Percentiles rank a stretch among this genome's conserved stretches.
Evolutionary conservation across 2,329 filamentous ascomycete genomes (phyloP).

Genomic region (Paraphaeosphaeria sporulosa): DNA sequence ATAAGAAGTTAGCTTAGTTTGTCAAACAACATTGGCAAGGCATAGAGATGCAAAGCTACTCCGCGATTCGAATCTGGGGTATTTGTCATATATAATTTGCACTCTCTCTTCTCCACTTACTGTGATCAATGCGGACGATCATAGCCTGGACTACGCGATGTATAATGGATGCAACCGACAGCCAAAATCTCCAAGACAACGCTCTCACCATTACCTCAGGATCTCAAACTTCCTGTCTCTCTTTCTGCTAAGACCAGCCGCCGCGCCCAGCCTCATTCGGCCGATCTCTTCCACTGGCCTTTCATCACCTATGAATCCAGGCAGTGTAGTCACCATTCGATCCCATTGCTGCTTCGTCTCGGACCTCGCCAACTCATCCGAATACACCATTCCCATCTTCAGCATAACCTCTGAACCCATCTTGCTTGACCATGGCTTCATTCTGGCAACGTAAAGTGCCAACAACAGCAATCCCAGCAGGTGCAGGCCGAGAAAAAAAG

Average conservation of each 20-base stretch:
- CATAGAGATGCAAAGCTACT: no score
- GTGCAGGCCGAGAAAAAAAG: conserved; percentile 17
- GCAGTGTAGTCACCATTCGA: neutral
- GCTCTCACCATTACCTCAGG: conserved; percentile 2
- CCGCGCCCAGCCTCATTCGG: conserved; percentile 16
- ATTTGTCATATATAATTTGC: no score
- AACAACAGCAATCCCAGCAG: conserved; percentile 17
- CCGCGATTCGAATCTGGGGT: no score
- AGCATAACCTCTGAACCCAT: conserved; percentile 20
- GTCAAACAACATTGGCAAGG: no score
- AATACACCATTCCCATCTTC: conserved; percentile 16
- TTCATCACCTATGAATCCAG: conserved; percentile 22
- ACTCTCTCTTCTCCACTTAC: no score
- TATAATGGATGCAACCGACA: neutral
- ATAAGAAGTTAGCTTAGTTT: no score
- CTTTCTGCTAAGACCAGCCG: neutral
- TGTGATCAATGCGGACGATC: neutral
- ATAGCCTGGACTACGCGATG: neutral
- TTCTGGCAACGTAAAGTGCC: conserved; percentile 4
- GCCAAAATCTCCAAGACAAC: neutral
- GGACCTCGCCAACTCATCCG: conserved; percentile 7
- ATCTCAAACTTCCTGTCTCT: conserved; percentile 10
- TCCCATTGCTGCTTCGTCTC: conserved; percentile 10
- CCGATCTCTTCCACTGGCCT: conserved; percentile 11
- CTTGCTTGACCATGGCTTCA: conserved; percentile 12